Conservation (phyloP, 2,329 filamentous ascomycete species). For the Xylariomycetidae sp. region DNA sequence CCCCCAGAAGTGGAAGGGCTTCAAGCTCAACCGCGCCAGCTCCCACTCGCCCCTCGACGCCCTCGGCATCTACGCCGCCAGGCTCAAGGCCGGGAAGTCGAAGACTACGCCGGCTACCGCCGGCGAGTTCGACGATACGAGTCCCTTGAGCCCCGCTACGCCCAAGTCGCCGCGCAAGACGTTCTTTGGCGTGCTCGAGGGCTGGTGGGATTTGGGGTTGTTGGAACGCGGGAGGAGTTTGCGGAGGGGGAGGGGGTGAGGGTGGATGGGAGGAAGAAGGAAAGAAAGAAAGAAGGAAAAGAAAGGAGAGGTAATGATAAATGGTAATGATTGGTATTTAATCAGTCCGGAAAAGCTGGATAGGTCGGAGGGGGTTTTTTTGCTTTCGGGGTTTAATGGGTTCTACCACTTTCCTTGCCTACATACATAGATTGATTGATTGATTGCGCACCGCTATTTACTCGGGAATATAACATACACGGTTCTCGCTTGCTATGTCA, state of each 20-base stretch:
- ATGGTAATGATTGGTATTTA: too few species aligned
- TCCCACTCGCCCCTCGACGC: conserved; percentile 23
- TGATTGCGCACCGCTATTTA: too few species aligned
- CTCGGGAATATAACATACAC: too few species aligned
- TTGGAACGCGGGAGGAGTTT: conserved; percentile 36
- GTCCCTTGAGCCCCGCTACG: conserved; percentile 19
- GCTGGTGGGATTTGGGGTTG: conserved; percentile 50
- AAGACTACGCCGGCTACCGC: conserved; percentile 13
- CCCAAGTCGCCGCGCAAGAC: conserved; percentile 37
- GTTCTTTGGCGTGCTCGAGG: conserved; percentile 41
- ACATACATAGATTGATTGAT: too few species aligned
- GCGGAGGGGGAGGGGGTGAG: conserved; percentile 10
- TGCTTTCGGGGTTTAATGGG: too few species aligned
- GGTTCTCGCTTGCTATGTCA: too few species aligned
- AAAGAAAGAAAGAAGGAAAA: too few species aligned
- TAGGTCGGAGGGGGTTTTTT: too few species aligned
- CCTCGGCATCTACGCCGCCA: conserved; percentile 23
- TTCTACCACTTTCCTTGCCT: too few species aligned
- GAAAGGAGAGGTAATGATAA: too few species aligned
- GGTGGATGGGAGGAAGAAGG: conserved; percentile 4
- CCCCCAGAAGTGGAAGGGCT: conserved; percentile 13
- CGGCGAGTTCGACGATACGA: conserved; percentile 17
- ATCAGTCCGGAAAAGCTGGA: too few species aligned
- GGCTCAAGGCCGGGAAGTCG: conserved; percentile 6
- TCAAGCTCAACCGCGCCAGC: conserved; percentile 12